Base-by-base conservation (phyloP, 1,284 basidiomycete species). In the Fomitopsis betulina region DNA sequence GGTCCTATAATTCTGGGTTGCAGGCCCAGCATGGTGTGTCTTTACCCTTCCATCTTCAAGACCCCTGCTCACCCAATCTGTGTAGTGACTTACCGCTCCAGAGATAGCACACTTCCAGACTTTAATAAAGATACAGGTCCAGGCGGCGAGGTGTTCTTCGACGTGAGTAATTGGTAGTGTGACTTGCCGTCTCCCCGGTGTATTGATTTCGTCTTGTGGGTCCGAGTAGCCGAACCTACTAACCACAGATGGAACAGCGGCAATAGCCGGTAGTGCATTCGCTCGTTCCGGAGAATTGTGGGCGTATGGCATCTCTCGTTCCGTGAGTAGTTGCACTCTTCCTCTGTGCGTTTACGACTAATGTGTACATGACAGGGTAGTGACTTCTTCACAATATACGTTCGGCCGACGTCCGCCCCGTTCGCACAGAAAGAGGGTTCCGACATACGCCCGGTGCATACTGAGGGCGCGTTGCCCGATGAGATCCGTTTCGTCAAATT, bases 401-500 rank as follows among this genome's bases (percentile, higher is more conserved):
- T 91, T 50, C 81, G 91, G 37, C 75, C 79, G 40, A 89, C 89
- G 0, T 75, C 77, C 40, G 76, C 77, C 1, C 87, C 89, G 7
- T 74, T 88, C 61, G 75, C 75, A 8, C 65, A 76, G 23, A 67
- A 72, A 3, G 71, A 76, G 0, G 76, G 76, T 42, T 71, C 74
- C 17, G 49, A 51, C 49, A 27, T 23, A 40, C 71, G 60, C 42
- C 69, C 67, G 57, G 78, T 72, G 39, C 77, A 76, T 60, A 79
- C 86, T 64, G 76, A 81, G 19, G 74, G 75, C 30, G 78, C 85
- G 47, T 78, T 91, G 51, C 60, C 73, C 7, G 91, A 93, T 51
- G 85, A 86, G 62, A 73, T 93, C 59, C 79, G 84, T 56, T 88
- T 83, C 67, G 87, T 90, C 64, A 93, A 93, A 69, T 93, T 91